Conservation (phyloP, 805 yeast genomes). For the Wickerhamiella domercqiae region DNA sequence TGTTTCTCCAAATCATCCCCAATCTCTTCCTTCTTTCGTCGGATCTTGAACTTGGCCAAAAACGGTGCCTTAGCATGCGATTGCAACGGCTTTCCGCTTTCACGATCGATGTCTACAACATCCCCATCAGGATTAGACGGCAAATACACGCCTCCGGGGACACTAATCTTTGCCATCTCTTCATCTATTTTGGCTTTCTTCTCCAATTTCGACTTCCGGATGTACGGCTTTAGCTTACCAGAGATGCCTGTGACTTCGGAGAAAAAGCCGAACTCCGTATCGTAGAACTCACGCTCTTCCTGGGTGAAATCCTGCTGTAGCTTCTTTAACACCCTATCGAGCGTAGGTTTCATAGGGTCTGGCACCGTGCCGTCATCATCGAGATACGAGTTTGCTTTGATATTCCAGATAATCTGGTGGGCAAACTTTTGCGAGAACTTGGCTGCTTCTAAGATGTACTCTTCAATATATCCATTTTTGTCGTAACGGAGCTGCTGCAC, state of each 20-base stretch:
- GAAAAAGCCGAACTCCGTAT: conserved; percentile 77
- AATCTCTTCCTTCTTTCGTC: conserved; percentile 28
- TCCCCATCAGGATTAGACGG: conserved; percentile 95
- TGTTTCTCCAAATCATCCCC: conserved; percentile 22
- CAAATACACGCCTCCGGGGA: conserved; percentile 71
- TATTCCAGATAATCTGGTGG: conserved; percentile 97
- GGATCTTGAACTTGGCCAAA: conserved; percentile 85
- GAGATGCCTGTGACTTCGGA: conserved; percentile 84
- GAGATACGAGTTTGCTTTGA: conserved; percentile 80
- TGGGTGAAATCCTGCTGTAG: conserved; percentile 49
- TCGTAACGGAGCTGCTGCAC: conserved; percentile 86
- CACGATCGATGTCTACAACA: conserved; percentile 81
- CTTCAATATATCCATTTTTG: conserved; percentile 63
- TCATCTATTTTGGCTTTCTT: conserved; percentile 92
- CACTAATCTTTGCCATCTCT: conserved; percentile 68
- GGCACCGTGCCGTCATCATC: conserved; percentile 77
- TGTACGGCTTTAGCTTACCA: conserved; percentile 86
- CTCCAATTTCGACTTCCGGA: conserved; percentile 88
- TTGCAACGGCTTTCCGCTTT: conserved; percentile 86
- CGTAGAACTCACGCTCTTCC: conserved; percentile 51
- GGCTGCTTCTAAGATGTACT: conserved; percentile 83
- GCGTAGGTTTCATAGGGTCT: conserved; percentile 65
- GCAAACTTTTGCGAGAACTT: conserved; percentile 82
- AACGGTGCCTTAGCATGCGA: conserved; percentile 98
- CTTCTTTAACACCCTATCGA: conserved; percentile 53